phyloP scores from a whole-genome alignment of 768 basidiomycete species.

The Mycena kentingensis region DNA sequence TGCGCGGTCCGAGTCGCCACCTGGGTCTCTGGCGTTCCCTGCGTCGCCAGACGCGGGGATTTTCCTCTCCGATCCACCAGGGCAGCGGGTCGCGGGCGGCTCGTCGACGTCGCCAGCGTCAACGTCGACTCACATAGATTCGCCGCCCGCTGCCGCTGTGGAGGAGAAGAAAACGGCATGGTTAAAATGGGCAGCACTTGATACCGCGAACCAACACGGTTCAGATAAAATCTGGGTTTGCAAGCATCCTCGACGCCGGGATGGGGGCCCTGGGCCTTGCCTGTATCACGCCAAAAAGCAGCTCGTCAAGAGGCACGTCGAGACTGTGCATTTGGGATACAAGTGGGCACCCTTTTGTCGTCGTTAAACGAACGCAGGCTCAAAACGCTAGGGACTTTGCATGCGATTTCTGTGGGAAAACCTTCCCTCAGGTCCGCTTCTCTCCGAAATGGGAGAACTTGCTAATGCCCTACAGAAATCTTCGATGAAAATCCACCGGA shows the following conservation, averaged over 20 bases:
- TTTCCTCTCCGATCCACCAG: no score
- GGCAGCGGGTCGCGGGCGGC: no score
- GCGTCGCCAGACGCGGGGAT: no score
- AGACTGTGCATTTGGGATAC: conserved; percentile 60
- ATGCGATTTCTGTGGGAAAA: conserved; percentile 54
- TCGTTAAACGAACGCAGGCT: not conserved
- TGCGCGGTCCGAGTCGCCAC: no score
- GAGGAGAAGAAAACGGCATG: no score
- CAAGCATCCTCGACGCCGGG: not conserved
- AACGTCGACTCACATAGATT: no score
- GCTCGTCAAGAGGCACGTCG: conserved; percentile 68
- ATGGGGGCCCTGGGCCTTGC: conserved; percentile 31
- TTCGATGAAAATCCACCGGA: conserved; percentile 57
- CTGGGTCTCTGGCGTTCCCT: no score
- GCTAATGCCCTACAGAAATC: conserved; percentile 44
- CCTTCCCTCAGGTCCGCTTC: conserved; percentile 45
- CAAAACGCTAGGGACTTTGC: conserved; percentile 45
- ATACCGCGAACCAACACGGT: no score
- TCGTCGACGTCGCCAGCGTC: no score
- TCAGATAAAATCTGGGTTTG: no score
- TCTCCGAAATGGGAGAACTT: not conserved
- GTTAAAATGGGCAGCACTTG: no score
- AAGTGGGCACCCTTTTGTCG: conserved; percentile 48
- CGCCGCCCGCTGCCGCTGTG: no score
- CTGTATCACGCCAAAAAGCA: conserved; percentile 58